Percentiles rank a stretch among this genome's conserved stretches.
Conservation (phyloP, 768 basidiomycete species). For the Pleurotus ostreatus region DNA sequence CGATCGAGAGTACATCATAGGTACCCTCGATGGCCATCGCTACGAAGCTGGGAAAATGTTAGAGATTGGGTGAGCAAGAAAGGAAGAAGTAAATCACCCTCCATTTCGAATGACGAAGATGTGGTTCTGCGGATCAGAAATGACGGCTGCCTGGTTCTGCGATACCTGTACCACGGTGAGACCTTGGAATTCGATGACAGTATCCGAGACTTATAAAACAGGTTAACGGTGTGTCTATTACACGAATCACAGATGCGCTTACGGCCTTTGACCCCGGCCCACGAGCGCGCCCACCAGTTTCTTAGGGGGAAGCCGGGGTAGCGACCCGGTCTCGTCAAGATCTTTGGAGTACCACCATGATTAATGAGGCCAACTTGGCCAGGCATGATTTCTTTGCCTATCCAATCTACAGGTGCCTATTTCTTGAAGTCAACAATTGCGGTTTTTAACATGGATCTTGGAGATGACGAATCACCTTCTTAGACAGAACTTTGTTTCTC, state of each 20-base stretch:
- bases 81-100: background rate
- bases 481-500: conserved; percentile 53
- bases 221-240: background rate
- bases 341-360: conserved; percentile 78
- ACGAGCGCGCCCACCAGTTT: conserved; percentile 85
- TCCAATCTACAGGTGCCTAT: conserved; percentile 62
- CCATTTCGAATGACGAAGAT: conserved; percentile 35
- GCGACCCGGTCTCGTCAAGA: conserved; percentile 69
- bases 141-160: conserved; percentile 75
- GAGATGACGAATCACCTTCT: conserved; percentile 36
- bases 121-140: conserved; percentile 75
- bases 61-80: conserved; percentile 23
- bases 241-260: conserved; percentile 21
- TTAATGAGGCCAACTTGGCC: conserved; percentile 73
- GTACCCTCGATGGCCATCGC: conserved; percentile 75
- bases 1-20: conserved; percentile 75
- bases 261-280: conserved; percentile 67
- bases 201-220: conserved; percentile 60
- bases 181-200: conserved; percentile 77
- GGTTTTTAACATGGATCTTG: too few relatives aligned
- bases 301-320: conserved; percentile 74
- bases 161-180: conserved; percentile 84
- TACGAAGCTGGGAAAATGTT: conserved; percentile 70
- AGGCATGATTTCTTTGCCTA: conserved; percentile 66
- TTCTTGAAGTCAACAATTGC: too few relatives aligned